Evolutionary conservation across 2,329 filamentous ascomycete genomes (phyloP).

Genomic region (Ascochyta viciae-villosae): DNA sequence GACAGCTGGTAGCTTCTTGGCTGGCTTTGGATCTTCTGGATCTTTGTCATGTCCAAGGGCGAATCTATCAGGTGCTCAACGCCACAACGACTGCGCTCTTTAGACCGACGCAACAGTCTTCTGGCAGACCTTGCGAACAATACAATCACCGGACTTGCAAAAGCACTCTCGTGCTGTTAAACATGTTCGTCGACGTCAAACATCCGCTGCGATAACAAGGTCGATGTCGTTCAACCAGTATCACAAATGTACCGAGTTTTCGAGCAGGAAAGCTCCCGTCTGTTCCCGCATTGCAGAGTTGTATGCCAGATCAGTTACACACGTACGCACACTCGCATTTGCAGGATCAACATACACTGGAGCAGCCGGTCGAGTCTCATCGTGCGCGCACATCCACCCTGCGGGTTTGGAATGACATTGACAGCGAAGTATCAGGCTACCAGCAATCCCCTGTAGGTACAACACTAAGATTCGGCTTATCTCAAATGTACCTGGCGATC

Average conservation of each 20-base stretch:
- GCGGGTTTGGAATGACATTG: background rate
- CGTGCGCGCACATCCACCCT: background rate
- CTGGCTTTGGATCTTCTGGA: background rate
- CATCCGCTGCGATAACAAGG: background rate
- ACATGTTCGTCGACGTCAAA: background rate
- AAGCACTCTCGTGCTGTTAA: background rate
- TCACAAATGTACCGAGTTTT: background rate
- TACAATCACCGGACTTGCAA: background rate
- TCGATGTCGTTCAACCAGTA: background rate
- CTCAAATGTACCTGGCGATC: constrained; percentile 29
- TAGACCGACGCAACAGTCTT: background rate
- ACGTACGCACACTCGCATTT: background rate
- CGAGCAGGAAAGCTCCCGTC: background rate
- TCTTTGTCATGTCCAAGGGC: too few relatives aligned
- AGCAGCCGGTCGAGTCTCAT: background rate
- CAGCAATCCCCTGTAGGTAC: background rate
- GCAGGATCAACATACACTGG: background rate
- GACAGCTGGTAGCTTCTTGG: background rate
- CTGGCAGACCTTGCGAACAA: background rate
- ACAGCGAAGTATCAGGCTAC: background rate
- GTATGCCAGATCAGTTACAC: too few relatives aligned
- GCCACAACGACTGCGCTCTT: too few relatives aligned
- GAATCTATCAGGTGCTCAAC: too few relatives aligned
- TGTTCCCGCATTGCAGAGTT: too few relatives aligned
- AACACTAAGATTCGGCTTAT: background rate